Evolutionary conservation across 345 rosid genomes (phyloP).

Genomic region (Eucalyptus pauciflora): DNA sequence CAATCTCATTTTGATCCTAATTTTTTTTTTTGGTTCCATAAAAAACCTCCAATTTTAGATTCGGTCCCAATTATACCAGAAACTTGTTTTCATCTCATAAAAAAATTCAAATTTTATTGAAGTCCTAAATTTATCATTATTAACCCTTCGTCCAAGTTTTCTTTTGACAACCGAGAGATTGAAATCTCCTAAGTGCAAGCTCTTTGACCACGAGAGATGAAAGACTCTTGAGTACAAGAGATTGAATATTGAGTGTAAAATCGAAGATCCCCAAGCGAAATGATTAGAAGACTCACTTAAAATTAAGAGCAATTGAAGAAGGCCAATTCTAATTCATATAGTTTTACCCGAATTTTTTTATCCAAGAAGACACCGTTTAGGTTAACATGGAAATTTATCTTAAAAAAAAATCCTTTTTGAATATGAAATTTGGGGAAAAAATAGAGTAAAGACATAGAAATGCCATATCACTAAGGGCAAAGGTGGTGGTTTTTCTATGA

Average conservation of each 20-base stretch:
- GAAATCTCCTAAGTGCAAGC: not conserved
- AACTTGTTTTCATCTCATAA: rapidly evolving
- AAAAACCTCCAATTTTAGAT: not conserved
- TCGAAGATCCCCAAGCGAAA: not conserved
- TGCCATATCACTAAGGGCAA: not conserved
- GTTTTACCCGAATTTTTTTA: too few species aligned
- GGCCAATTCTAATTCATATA: not conserved
- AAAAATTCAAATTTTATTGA: too few species aligned
- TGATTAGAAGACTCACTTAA: not conserved
- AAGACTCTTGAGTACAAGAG: not conserved
- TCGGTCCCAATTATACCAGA: rapidly evolving
- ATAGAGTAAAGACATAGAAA: not conserved
- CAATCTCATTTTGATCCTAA: too few species aligned
- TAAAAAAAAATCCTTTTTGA: too few species aligned
- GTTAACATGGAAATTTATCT: not conserved
- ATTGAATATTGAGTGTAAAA: too few species aligned
- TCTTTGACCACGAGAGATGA: not conserved
- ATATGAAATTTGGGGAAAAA: not conserved
- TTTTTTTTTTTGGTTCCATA: too few species aligned
- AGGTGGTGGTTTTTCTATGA: too few species aligned
- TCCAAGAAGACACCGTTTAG: not conserved
- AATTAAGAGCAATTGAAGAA: not conserved
- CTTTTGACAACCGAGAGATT: not conserved
- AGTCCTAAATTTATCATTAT: rapidly evolving
- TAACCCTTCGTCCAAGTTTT: not conserved